phyloP scores from a whole-genome alignment of 352 stramenopile genomes.

The Phytophthora syringae region DNA sequence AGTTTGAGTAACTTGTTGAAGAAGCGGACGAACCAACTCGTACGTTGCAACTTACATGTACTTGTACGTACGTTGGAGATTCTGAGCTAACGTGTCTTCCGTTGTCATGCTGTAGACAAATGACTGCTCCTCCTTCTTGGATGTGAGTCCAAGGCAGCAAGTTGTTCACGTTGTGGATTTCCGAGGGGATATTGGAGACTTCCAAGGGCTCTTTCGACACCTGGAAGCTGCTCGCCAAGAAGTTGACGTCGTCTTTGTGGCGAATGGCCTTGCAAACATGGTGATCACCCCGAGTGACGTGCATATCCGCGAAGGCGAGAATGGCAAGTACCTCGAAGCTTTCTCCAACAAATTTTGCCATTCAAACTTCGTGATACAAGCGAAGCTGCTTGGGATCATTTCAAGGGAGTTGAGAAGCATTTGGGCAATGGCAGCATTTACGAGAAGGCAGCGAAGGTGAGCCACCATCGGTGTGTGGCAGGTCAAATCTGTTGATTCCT shows the following conservation, averaged over 20 bases:
- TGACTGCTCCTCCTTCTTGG: no score
- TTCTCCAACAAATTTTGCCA: slow-evolving; percentile 28
- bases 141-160: slow-evolving; percentile 3
- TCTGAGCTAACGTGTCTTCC: slow-evolving; percentile 1
- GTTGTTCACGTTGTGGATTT: slow-evolving; percentile 19
- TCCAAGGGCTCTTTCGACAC: slow-evolving; percentile 23
- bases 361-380: slow-evolving; percentile 24
- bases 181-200: slow-evolving; percentile 20
- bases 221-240: slow-evolving; percentile 21
- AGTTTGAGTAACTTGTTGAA: slow-evolving; percentile 43
- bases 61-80: neutral
- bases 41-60: neutral
- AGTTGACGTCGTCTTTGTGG: slow-evolving; percentile 27
- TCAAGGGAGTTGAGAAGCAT: slow-evolving; percentile 37
- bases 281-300: slow-evolving; percentile 22
- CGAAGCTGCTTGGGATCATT: slow-evolving; percentile 28
- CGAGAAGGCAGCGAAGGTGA: slow-evolving; percentile 31
- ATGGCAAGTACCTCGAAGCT: slow-evolving; percentile 28
- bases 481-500: no score
- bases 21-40: slow-evolving; percentile 24
- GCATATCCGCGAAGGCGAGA: slow-evolving; percentile 22
- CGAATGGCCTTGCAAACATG: slow-evolving; percentile 28
- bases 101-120: slow-evolving; percentile 3
- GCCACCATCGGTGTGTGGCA: no score
- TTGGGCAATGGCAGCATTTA: slow-evolving; percentile 30